phyloP scores from a whole-genome alignment of 176 grass and related monocot species.

The Areca catechu region DNA sequence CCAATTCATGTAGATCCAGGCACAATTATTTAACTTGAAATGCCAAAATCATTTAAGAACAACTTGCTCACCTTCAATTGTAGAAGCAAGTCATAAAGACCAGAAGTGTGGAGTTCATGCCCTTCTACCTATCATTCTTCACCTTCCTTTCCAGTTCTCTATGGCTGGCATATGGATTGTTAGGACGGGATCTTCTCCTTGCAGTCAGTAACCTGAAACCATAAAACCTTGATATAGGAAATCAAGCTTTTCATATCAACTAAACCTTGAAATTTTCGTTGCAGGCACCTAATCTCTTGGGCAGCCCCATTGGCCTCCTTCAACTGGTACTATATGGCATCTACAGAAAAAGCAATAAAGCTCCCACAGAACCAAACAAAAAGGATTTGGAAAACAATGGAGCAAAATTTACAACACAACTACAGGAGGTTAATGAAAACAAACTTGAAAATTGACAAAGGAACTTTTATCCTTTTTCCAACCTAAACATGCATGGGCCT shows the following conservation, averaged over 20 bases:
- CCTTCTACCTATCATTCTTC: constrained; percentile 72
- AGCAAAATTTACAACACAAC: constrained; percentile 1
- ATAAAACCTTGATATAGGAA: not conserved
- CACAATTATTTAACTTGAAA: no score
- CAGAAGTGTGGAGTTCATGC: constrained; percentile 85
- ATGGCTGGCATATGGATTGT: constrained; percentile 58
- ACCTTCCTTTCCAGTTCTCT: constrained; percentile 45
- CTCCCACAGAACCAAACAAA: constrained; percentile 19
- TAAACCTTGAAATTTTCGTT: not conserved
- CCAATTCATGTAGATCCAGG: no score
- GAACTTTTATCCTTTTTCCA: no score
- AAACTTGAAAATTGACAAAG: no score
- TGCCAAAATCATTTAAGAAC: no score
- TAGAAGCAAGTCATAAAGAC: constrained; percentile 70
- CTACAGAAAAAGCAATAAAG: constrained; percentile 36
- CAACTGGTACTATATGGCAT: constrained; percentile 57
- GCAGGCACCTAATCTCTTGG: constrained; percentile 54
- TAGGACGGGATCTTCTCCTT: constrained; percentile 56
- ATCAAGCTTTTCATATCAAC: not conserved
- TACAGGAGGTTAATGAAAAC: no score
- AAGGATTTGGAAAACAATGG: constrained; percentile 27
- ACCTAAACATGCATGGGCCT: no score
- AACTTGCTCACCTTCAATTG: not conserved
- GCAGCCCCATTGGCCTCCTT: constrained; percentile 48
- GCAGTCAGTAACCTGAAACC: constrained; percentile 30